Evolutionary conservation across 805 yeast species (phyloP), one percentile per base, ranked within the genome.

Genomic region (Ogataea paraovalis): DNA sequence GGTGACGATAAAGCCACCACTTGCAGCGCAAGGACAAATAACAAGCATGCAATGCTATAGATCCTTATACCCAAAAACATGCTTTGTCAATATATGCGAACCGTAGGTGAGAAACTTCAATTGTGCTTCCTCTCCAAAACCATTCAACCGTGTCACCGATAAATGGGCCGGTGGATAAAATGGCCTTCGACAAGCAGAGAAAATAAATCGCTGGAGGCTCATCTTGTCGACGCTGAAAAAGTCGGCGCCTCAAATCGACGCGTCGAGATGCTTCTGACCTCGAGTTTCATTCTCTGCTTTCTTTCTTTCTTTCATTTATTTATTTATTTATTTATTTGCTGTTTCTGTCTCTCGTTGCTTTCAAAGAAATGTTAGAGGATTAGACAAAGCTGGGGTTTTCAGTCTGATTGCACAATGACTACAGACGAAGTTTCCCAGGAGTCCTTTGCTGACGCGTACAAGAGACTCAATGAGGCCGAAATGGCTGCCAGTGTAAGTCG

Each of bases 391-490:
- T n/a, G n/a, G n/a, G n/a, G n/a, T n/a, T n/a, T n/a, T n/a, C n/a
- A n/a, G n/a, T 25, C 6, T 10, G 28, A 10, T 6, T 25, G 28
- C 28, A 25, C 10, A 21, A 47, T 39, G 43, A 28, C 42, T 18
- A 39, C 30, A 27, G 46, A 43, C 14, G 54, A 60, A 34, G 45
- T 34, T n/a, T 16, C 42, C 23, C 56, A 56, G 6, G 54, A 58
- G 18, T 74, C 71, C 44, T 64, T 82, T 44, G 78, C 79, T 6
- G 80, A 80, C 14, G 76, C 87, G 0, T 79, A 79, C 61, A 72
- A 78, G 55, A 76, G 82, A 56, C 65, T 86, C 40, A 74, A 74
- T 45, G 85, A 83, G 48, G 94, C 89, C 2, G 94, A 86, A 60
- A 61, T 68, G 49, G 83, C 87, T 1, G 81, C 85, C 2, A 67